Evolutionary conservation across 2,329 filamentous ascomycete species (phyloP), one percentile per base, ranked within the genome.

Genomic region (Arthrobotrys entomopaga): DNA sequence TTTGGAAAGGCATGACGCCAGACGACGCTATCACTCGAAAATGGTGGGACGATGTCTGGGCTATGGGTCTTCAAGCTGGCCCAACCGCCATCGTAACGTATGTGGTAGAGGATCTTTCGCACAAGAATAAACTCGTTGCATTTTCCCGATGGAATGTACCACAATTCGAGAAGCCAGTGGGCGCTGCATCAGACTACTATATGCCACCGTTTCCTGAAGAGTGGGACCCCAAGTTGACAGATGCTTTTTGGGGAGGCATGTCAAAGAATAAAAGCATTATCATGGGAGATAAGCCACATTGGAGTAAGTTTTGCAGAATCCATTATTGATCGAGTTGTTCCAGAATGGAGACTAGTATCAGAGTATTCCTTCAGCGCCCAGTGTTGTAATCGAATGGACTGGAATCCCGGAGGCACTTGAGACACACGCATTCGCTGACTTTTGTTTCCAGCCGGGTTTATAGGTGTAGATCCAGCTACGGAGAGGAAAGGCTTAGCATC

Each of bases 21-120:
- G 15, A 34, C 1, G 52, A 65, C n/a, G 3, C 40, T 1, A 26
- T 42, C 13, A 50, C 48, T 16, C 16, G 48, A 16, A 20, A 50
- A 13, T 61, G 57, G 57, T 49, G 22, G 42, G 49, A 61, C 20
- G 43, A 61, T 13, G 20, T 49, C 1, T 61, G 57, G 57, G 34
- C 43, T 38, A 20, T 61, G 22, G 57, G 57, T 2, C 48, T 50
- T 19, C 10, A 48, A 20, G 19, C 26, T 6, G 57, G 40, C 15
- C 24, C 57, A 19, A 46, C 13, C 42, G 3, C 16, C 16, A 13
- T 46, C 16, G 15, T n/a, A 46, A 46, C 60, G 10, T 66, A 43
- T n/a, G 64, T 67, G 20, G 64, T 67, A n/a, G 64, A 67, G 46
- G 64, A 60, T 8, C 15, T 5, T 5, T n/a, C 22, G n/a, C 42